Evolutionary conservation across 352 stramenopile genomes (phyloP), one percentile per base, ranked within the genome.

Genomic region (Phytophthora fragariaefolia): DNA sequence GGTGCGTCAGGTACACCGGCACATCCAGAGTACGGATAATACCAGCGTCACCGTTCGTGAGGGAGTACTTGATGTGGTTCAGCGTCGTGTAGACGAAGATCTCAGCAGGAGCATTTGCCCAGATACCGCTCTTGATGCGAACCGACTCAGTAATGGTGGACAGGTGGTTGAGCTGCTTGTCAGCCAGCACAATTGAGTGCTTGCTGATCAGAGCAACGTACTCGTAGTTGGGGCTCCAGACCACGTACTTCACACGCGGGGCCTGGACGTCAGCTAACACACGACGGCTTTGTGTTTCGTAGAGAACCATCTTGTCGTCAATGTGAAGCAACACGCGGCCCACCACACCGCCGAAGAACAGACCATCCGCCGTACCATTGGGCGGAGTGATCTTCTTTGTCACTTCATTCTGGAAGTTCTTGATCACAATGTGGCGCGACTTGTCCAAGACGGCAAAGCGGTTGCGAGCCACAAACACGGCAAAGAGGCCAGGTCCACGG

Each of bases 51-150:
- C 95, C 79, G 83, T 98, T 87, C 50, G 91, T 88, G 42, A 98
- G 78, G 54, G 87, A 89, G 73, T 98, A 98, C 76, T 98, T 98
- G 73, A 98, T 96, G 83, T 98, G 91, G 71, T 95, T 97, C 47
- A 99, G 85, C 53, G 97, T 99, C 24, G 96, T 99, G 87, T 99
- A 99, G 24, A 99, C 79, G 63, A 99, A 99, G 54, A 99, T 92
- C 60, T 98, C 90, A 12, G 94, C 76, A 2, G 83, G 82, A 20
- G 82, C 91, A 56, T 93, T 96, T 43, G 95, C 93, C 93, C 94
- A 99, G 46, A 96, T 90, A 22, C 90, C 92, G 73, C 87, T 96
- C 83, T 99, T 99, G 65, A 99, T 90, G 56, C 93, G 93, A 40
- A 99, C 95, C 50, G 97, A 98, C 77, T 99, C 98, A 27, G 88